Evolutionary conservation across 1,284 basidiomycete genomes (phyloP), one percentile per base, ranked within the genome.

Genomic region (Ustilago tritici): DNA sequence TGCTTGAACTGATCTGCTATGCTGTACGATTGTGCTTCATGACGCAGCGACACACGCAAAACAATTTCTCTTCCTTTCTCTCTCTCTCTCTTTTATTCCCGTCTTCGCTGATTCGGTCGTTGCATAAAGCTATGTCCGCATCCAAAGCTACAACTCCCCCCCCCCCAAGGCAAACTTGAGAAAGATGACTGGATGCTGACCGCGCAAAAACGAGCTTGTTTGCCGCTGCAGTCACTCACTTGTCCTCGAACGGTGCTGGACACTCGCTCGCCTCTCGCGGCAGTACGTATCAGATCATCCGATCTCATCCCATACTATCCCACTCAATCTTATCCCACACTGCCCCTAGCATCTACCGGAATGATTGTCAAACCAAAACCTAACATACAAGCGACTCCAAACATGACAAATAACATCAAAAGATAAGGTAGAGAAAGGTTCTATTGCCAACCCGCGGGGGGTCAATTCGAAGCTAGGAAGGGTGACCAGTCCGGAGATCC

Each of bases 401-500:
- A 19, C 43, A 19, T 19, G 43, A 28, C 43, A 15, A 46, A 7
- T 41, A 17, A 46, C 6, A 46, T 15, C 17, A 3, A 46, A 46
- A 19, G 7, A 46, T 23, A 19, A 19, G n/a, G 43, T 8, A 46
- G 15, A 15, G 43, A 6, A 15, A 3, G n/a, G 15, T 7, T 19
- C 17, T 7, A 15, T 19, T 46, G 43, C 19, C 43, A 19, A 8
- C 43, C 43, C 19, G n/a, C 3, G 43, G 43, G 43, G 43, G n/a
- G 7, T 28, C 23, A 28, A 19, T n/a, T 46, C 11, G 49, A 31
- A 32, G 57, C 17, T 6, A 23, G 32, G 38, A 35, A 43, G n/a
- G 32, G 43, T 41, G 19, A 65, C 58, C 70, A 65, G 70, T 55
- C 70, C 70, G 70, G 58, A 55, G 61, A 54, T 68, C 61, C 65